Conservation (phyloP, 2,329 filamentous ascomycete species). For the Mycogone perniciosa region DNA sequence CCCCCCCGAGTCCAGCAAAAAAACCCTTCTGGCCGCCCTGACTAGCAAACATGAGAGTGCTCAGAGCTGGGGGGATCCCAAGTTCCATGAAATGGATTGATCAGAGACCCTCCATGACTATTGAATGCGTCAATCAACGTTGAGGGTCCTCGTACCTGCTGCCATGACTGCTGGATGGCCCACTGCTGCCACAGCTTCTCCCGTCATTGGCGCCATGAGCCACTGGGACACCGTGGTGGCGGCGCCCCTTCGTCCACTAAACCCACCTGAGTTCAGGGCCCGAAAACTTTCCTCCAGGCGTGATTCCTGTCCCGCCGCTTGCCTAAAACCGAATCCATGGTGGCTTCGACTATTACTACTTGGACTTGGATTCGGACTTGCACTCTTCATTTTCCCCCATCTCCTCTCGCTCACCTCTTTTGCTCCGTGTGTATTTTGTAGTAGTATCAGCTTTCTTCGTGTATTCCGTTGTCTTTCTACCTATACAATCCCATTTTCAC, state of each 20-base stretch:
- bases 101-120: no score
- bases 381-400: background rate
- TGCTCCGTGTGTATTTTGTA: background rate
- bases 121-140: no score
- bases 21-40: background rate
- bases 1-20: slow-evolving; percentile 7
- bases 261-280: background rate
- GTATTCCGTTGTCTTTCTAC: no score
- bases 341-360: no score
- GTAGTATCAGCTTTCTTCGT: no score
- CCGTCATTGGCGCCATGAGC: slow-evolving; percentile 5
- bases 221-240: background rate
- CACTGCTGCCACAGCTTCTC: no score
- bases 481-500: background rate
- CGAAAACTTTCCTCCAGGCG: background rate
- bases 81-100: no score
- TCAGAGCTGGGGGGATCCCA: no score
- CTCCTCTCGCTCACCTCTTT: background rate
- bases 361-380: no score
- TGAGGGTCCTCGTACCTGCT: no score
- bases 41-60: background rate
- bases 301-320: slow-evolving; percentile 1
- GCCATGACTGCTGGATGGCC: no score
- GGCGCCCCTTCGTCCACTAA: slow-evolving; percentile 1
- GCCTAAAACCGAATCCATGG: slow-evolving; percentile 2